Base-by-base conservation (phyloP, 2,329 filamentous ascomycete genomes). In the Parasarocladium wereldwijsianum region DNA sequence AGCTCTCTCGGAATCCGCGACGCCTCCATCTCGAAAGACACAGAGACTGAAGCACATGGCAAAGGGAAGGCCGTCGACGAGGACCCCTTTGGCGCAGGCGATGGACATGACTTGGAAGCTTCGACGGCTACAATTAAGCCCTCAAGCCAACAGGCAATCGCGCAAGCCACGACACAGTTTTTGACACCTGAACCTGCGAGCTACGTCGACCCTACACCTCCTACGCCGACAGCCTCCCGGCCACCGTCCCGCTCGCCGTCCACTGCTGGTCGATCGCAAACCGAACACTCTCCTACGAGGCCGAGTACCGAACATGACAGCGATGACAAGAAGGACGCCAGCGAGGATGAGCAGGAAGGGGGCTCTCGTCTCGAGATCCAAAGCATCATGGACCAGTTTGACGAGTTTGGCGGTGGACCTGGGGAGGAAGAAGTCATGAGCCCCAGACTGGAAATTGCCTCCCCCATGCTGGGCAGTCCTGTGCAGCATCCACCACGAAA, bases 341-440 rank as follows among this genome's bases (percentile, higher is more conserved):
- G 64, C 41, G 73, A 76, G 44, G 72, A 74, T 43, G 66, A 72
- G 32, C 67, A 70, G 14, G 75, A 85, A 27, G 69, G 70, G 29
- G 29, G 72, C 30, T 83, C 81, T 2, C 71, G 73, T 35, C 76
- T 78, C 5, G 90, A 98, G 57, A 94, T 98, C 36, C 83, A 94
- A 54, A 93, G 70, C 48, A 96, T 98, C 50, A 96, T 98, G 83
- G 83, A 84, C 38, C 90, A 96, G 54, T 96, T 96, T 43, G 76
- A 79, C 41, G 75, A 82, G 45, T 72, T 72, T 29, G 72, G 72
- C 17, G 72, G 74, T 30, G 81, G 76, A 0, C 78, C 75, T 2
- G 76, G 66, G 5, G 73, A 70, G 36, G 76, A 87, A 29, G 83
- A 92, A 51, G 84, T 93, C 46, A 93, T 93, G 84, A 93, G 85